Evolutionary conservation across 1,139 yeast species (phyloP).

Genomic region (Ogataea hybrid): DNA sequence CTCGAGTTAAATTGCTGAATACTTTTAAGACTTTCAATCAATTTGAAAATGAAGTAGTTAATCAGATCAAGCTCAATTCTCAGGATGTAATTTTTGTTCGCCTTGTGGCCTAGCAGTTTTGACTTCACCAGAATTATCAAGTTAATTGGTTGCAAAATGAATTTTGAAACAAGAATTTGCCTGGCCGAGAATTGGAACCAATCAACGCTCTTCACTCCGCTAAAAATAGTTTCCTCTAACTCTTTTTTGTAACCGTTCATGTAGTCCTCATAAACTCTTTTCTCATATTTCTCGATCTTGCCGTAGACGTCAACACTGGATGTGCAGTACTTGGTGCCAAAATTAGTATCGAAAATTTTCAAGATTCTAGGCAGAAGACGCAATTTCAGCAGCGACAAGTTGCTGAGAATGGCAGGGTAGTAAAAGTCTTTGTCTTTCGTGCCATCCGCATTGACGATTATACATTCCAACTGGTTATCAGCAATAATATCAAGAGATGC

Average conservation of each 20-base stretch:
- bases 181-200: slow-evolving; percentile 38
- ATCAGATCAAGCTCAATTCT: slow-evolving; percentile 26
- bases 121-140: slow-evolving; percentile 45
- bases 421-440: slow-evolving; percentile 22
- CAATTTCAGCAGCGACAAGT: slow-evolving; percentile 47
- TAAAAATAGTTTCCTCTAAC: slow-evolving; percentile 45
- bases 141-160: slow-evolving; percentile 50
- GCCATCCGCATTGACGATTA: slow-evolving; percentile 36
- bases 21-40: slow-evolving; percentile 22
- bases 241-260: slow-evolving; percentile 49
- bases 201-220: slow-evolving; percentile 44
- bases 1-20: slow-evolving; percentile 24
- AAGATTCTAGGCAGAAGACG: slow-evolving; percentile 46
- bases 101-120: slow-evolving; percentile 19
- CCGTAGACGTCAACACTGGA: slow-evolving; percentile 41
- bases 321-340: slow-evolving; percentile 41
- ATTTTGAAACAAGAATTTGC: slow-evolving; percentile 37
- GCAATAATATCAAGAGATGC: slow-evolving; percentile 48
- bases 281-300: slow-evolving; percentile 47
- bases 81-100: slow-evolving; percentile 20
- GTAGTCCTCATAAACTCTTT: slow-evolving; percentile 55
- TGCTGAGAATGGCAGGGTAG: slow-evolving; percentile 42
- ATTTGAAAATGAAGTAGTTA: slow-evolving; percentile 19
- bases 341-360: slow-evolving; percentile 45
- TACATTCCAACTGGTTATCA: slow-evolving; percentile 48